phyloP scores from a whole-genome alignment of 768 basidiomycete species.

The Astraeus odoratus region DNA sequence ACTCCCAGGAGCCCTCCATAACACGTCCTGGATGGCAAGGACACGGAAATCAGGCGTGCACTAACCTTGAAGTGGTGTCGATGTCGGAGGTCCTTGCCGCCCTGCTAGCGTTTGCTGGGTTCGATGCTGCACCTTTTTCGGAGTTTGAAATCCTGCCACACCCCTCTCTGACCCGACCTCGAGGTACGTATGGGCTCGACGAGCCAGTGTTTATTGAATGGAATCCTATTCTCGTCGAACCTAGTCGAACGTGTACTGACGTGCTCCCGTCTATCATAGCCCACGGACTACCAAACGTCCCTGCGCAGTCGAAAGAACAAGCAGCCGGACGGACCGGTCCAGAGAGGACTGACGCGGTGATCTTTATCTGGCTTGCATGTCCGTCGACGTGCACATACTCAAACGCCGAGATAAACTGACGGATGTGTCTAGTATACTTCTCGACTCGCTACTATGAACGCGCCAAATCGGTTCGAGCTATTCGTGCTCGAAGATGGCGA shows the following conservation, averaged over 20 bases:
- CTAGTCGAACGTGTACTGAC: too few relatives aligned
- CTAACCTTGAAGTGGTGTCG: constrained; percentile 64
- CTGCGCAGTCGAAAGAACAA: too few relatives aligned
- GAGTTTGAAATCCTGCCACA: constrained; percentile 18
- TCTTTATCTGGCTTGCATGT: too few relatives aligned
- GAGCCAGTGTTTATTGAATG: neutral
- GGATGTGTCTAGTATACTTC: too few relatives aligned
- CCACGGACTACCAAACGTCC: too few relatives aligned
- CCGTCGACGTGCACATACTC: too few relatives aligned
- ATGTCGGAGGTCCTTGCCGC: constrained; percentile 29
- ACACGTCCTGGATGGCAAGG: constrained; percentile 10
- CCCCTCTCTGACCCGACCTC: constrained; percentile 24
- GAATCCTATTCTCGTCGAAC: too few relatives aligned
- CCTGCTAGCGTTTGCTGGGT: neutral
- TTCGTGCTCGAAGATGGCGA: constrained; percentile 92
- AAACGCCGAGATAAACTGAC: too few relatives aligned
- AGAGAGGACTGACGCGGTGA: neutral
- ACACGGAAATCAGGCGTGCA: constrained; percentile 25
- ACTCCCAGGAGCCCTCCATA: constrained; percentile 6
- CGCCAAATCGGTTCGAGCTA: constrained; percentile 86
- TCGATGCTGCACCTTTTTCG: constrained; percentile 9
- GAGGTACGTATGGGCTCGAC: constrained; percentile 13
- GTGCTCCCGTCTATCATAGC: too few relatives aligned
- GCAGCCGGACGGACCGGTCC: too few relatives aligned
- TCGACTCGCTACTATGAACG: constrained; percentile 79